These are phyloP conservation scores for Starmerella bacillaris DNA, from an alignment of 805 yeast species.

Conservation along the genomic window DNA sequence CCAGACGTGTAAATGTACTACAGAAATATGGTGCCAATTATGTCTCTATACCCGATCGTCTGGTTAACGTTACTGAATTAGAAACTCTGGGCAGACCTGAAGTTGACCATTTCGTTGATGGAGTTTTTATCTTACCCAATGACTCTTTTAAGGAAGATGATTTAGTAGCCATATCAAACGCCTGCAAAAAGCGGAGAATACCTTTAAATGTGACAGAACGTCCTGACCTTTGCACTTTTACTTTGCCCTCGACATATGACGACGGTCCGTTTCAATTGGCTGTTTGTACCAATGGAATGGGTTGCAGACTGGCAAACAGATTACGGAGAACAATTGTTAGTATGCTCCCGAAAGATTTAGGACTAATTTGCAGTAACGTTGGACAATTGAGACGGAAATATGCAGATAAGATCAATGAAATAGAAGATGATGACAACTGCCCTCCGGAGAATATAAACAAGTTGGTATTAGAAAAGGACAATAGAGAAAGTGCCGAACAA, in stretches of 20 bases:
- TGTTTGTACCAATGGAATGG: slow-evolving; percentile 71
- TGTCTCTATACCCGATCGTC: slow-evolving; percentile 4
- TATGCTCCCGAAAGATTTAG: slow-evolving; percentile 51
- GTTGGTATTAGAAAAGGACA: slow-evolving; percentile 40
- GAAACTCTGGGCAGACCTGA: slow-evolving; percentile 40
- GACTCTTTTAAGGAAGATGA: background rate
- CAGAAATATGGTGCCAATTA: slow-evolving; percentile 12
- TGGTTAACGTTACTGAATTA: slow-evolving; percentile 26
- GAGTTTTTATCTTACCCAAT: slow-evolving; percentile 40
- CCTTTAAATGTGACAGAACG: slow-evolving; percentile 70
- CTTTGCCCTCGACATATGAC: slow-evolving; percentile 49
- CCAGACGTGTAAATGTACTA: slow-evolving; percentile 8
- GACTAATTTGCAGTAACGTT: slow-evolving; percentile 46
- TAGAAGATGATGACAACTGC: slow-evolving; percentile 45
- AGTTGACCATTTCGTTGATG: slow-evolving; percentile 51
- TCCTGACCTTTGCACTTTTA: slow-evolving; percentile 55
- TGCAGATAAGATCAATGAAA: slow-evolving; percentile 24
- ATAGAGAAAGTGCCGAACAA: slow-evolving; percentile 17
- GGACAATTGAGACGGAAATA: slow-evolving; percentile 46
- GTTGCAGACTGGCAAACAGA: slow-evolving; percentile 70
- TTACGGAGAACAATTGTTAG: slow-evolving; percentile 50
- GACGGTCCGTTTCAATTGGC: slow-evolving; percentile 63
- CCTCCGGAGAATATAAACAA: slow-evolving; percentile 42
- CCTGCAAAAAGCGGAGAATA: slow-evolving; percentile 47
- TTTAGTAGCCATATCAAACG: slow-evolving; percentile 14